Evolutionary conservation across 2,329 filamentous ascomycete species (phyloP), one percentile per base, ranked within the genome.

Genomic region (Sordariomycetes sp.): DNA sequence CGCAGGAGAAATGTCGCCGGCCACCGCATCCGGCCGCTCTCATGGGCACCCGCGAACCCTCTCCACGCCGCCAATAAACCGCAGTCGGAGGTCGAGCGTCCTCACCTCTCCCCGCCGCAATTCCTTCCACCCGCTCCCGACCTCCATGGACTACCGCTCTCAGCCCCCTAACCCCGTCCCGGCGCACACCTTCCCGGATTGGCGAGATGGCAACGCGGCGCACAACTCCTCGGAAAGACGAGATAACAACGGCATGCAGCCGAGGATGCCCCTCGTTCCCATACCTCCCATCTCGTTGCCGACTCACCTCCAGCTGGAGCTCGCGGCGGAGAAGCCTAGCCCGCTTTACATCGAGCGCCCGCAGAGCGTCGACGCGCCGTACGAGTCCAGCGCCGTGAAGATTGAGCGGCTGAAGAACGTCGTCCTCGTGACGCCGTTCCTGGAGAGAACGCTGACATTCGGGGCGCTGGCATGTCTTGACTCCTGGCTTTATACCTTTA

Each of bases 401-500:
- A 87, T 97, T 59, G 90, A 97, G 68, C 84, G 95, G 45, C 76
- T 99, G 13, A 80, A 89, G 62, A 97, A 97, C 67, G 95, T 96
- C 60, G 71, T 99, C 6, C 75, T 90, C 28, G 74, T 99, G 3
- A 90, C 92, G 0, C 80, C 83, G 0, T 88, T 87, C 60, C 77
- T 99, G 5, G 94, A 99, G 71, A 81, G 86, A 52, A 86, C 91
- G 0, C 78, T 99, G 6, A 83, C 85, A 59, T 97, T 99, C 70
- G 94, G 94, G 7, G 85, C 89, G 0, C 72, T 97, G 36, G 91
- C 92, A 7, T 99, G 94, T 70, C 76, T 99, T 6, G 94, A 99
- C 68, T 88, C 92, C 1, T 99, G 92, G 90, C 80, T 99, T 1
- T 94, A 96, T 71, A 95, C 90, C 0, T 95, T 99, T 64, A 99